These are phyloP conservation scores for Suhomyces kilbournensis DNA, from an alignment of 805 yeast species.

Conservation along the genomic window DNA sequence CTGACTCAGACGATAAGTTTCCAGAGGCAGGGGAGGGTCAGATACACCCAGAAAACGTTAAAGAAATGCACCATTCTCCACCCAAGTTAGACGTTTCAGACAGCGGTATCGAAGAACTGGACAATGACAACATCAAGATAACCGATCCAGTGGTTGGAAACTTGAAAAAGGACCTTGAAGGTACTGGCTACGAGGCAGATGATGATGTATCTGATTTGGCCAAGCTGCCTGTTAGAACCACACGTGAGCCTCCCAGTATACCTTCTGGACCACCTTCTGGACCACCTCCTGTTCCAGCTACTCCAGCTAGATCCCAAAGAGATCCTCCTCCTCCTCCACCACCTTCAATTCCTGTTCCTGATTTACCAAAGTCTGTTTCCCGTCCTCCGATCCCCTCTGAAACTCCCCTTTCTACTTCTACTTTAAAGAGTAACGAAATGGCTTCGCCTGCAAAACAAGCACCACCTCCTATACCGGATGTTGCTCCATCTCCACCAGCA, in stretches of 20 bases:
- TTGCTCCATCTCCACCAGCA: background rate
- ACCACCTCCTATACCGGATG: slow-evolving; percentile 8
- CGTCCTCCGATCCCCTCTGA: slow-evolving; percentile 8
- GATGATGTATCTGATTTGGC: slow-evolving; percentile 42
- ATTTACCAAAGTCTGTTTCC: background rate
- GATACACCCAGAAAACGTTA: slow-evolving; percentile 6
- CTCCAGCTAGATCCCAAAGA: slow-evolving; percentile 7
- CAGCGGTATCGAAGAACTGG: slow-evolving; percentile 9
- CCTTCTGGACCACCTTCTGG: slow-evolving; percentile 2
- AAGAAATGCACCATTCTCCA: slow-evolving; percentile 4
- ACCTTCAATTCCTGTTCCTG: slow-evolving; percentile 9
- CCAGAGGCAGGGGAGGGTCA: slow-evolving; percentile 11
- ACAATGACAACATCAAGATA: slow-evolving; percentile 13
- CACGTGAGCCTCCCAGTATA: slow-evolving; percentile 9
- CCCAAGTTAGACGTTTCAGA: slow-evolving; percentile 9
- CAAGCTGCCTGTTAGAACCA: background rate
- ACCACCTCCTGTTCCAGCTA: slow-evolving; percentile 11
- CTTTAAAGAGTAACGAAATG: slow-evolving; percentile 3
- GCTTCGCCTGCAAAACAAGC: slow-evolving; percentile 6
- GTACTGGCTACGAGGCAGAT: slow-evolving; percentile 72
- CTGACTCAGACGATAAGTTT: slow-evolving; percentile 15
- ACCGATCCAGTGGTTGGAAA: slow-evolving; percentile 6
- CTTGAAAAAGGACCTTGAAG: slow-evolving; percentile 19
- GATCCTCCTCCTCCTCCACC: slow-evolving; percentile 8
- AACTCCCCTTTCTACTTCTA: slow-evolving; percentile 4